These are phyloP conservation scores for Porphyridium purpureum DNA, from an alignment of 23 red algal species.

Conservation along the genomic window DNA sequence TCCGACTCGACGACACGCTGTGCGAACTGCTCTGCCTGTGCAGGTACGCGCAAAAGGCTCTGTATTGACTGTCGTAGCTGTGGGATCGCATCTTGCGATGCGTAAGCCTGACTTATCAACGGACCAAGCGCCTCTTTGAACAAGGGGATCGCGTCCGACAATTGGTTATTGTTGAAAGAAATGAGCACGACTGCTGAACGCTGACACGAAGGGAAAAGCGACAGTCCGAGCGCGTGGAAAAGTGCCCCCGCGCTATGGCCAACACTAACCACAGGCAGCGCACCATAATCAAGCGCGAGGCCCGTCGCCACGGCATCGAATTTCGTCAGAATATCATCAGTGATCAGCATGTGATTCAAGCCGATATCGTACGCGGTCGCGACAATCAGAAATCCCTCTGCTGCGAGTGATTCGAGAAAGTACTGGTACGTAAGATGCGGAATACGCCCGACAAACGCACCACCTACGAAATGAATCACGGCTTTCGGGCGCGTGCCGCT, in stretches of 20 bases:
- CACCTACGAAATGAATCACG: conserved; percentile 84
- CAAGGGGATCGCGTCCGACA: conserved; percentile 37
- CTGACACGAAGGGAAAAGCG: conserved; percentile 28
- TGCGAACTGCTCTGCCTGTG: too few relatives aligned
- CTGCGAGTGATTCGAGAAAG: conserved; percentile 22
- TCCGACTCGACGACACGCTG: too few relatives aligned
- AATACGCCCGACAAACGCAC: conserved; percentile 49
- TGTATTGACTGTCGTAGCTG: too few relatives aligned
- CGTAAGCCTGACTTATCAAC: too few relatives aligned
- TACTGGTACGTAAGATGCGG: conserved; percentile 47
- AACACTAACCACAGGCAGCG: conserved; percentile 60
- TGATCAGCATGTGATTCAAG: conserved; percentile 32
- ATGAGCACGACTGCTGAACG: conserved; percentile 39
- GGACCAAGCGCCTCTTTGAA: too few relatives aligned
- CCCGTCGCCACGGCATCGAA: conserved; percentile 26
- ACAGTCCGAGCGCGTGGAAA: conserved; percentile 23
- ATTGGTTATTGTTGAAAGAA: conserved; percentile 21
- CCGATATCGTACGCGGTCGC: conserved; percentile 38
- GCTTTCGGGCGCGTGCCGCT: too few relatives aligned
- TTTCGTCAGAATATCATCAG: conserved; percentile 8
- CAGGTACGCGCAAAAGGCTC: too few relatives aligned
- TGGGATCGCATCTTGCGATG: too few relatives aligned
- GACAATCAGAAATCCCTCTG: conserved; percentile 44
- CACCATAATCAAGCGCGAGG: conserved; percentile 40
- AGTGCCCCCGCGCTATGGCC: conserved; percentile 46